Percentiles rank a stretch among this genome's conserved stretches.
Evolutionary conservation across 495 filamentous ascomycete genomes (phyloP).

Genomic region (Daldinia loculata): DNA sequence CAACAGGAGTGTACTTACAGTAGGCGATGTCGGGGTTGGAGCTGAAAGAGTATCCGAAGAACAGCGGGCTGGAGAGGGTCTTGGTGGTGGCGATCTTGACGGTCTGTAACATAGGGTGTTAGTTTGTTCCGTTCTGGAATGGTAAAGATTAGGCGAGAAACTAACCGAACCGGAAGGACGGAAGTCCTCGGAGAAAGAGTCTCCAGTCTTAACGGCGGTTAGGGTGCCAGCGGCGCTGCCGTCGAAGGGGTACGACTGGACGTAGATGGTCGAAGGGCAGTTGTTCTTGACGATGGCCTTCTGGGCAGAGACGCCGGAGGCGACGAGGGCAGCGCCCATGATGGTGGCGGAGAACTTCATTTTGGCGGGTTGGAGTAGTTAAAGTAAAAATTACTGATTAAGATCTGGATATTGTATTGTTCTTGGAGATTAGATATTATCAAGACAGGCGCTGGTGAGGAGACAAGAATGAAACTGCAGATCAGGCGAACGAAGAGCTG

Average conservation of each 20-base stretch:
- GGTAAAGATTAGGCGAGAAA: conserved; percentile 4
- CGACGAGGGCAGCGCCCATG: conserved; percentile 36
- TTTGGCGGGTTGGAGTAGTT: conserved; percentile 11
- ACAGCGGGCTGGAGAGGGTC: conserved; percentile 42
- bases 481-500: background rate
- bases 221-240: conserved; percentile 36
- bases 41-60: conserved; percentile 49
- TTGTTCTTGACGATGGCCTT: conserved; percentile 42
- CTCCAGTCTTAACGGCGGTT: conserved; percentile 29
- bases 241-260: conserved; percentile 45
- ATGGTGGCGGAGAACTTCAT: conserved; percentile 39
- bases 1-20: conserved; percentile 26
- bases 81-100: conserved; percentile 53
- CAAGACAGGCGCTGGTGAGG: background rate
- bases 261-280: conserved; percentile 38
- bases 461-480: background rate
- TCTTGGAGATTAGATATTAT: background rate
- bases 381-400: conserved; percentile 1
- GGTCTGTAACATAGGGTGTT: conserved; percentile 33
- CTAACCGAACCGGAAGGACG: conserved; percentile 42
- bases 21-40: conserved; percentile 43
- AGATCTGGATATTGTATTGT: conserved; percentile 7
- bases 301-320: conserved; percentile 40
- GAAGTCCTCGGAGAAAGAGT: conserved; percentile 40
- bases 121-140: conserved; percentile 2